Base-by-base conservation (phyloP, 1,284 basidiomycete genomes). In the Trichosporon asahii region DNA sequence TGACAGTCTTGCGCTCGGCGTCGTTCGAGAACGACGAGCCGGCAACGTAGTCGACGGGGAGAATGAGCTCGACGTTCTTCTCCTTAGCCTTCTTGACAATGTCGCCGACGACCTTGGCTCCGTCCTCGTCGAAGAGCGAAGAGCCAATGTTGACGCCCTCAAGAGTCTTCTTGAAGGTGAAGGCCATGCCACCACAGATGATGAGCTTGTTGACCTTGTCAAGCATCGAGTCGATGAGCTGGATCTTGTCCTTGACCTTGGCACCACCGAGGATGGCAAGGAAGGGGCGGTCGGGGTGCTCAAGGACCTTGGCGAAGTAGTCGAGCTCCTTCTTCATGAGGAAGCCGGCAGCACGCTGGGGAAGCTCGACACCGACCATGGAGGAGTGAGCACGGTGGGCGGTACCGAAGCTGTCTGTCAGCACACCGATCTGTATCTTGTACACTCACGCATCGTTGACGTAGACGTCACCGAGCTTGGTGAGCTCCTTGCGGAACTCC, bases 271-370 rank as follows among this genome's bases (percentile, higher is more conserved):
- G 90, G 83, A 99, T 99, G 69, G 95, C 96, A 70, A 99, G 88
- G 90, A 99, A 99, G 25, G 96, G 96, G 68, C 93, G 87, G 80
- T 97, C 94, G 60, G 96, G 96, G 78, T 87, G 89, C 85, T 99
- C 96, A 65, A 99, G 89, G 68, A 94, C 95, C 86, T 98, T 98
- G 69, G 96, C 94, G 84, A 99, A 99, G 88, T 91, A 99, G 80
- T 98, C 95, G 76, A 99, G 90, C 85, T 99, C 96, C 86, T 98
- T 98, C 87, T 96, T 98, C 88, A 99, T 92, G 76, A 99, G 88
- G 88, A 97, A 95, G 64, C 96, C 96, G 49, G 95, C 90, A 8
- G 96, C 96, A 77, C 94, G 89, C 84, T 96, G 91, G n/a, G 90
- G 89, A 46, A 98, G 88, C 84, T 97, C 89, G 76, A 99, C 88